Evolutionary conservation across 768 basidiomycete genomes (phyloP).

Genomic region (Leccinum disarticulatum): DNA sequence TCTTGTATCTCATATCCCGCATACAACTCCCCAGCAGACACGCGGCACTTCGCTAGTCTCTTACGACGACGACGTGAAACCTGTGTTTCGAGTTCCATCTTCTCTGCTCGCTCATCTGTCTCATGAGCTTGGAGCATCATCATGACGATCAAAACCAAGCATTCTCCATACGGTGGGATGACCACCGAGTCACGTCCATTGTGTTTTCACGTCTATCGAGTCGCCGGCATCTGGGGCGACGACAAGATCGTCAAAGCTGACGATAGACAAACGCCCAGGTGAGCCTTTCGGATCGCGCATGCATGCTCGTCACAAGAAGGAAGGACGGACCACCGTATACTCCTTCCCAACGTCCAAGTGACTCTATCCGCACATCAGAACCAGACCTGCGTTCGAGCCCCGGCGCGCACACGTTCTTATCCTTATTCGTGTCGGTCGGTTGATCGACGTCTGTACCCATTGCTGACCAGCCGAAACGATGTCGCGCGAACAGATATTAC

Average conservation of each 20-base stretch:
- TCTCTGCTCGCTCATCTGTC: neutral
- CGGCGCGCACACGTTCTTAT: neutral
- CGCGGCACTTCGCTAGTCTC: neutral
- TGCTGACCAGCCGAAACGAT: too few species aligned
- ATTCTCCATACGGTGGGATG: slow-evolving; percentile 3
- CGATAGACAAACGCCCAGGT: slow-evolving; percentile 28
- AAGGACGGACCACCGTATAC: too few species aligned
- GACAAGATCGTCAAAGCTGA: slow-evolving; percentile 30
- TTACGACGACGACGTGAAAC: slow-evolving; percentile 4
- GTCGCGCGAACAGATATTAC: slow-evolving; percentile 24
- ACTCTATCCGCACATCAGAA: neutral
- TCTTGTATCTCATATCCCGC: neutral
- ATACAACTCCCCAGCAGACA: neutral
- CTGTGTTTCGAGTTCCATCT: neutral
- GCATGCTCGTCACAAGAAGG: neutral
- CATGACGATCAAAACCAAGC: slow-evolving; percentile 5
- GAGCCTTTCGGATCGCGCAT: slow-evolving; percentile 1
- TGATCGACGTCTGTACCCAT: neutral
- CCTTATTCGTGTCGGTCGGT: neutral
- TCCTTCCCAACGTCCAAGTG: too few species aligned
- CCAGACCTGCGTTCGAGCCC: too few species aligned
- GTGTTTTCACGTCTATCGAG: slow-evolving; percentile 30
- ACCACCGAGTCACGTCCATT: slow-evolving; percentile 5
- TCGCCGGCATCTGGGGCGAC: slow-evolving; percentile 29
- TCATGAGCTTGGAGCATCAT: neutral